Base-by-base conservation (phyloP, 116 monocot species). In the Papilionanthe hybrid region DNA sequence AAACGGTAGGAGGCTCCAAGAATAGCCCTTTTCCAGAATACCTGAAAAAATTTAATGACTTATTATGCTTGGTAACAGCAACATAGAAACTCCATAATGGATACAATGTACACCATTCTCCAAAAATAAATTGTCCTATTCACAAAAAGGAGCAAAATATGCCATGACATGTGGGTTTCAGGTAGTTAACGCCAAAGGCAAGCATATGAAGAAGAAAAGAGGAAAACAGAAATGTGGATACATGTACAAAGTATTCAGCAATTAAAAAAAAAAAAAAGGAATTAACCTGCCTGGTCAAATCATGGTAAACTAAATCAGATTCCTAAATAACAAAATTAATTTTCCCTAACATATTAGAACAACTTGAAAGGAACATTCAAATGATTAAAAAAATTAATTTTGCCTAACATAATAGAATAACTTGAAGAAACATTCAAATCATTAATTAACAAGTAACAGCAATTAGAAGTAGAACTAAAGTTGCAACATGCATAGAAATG, bases 1-100 rank as follows among this genome's bases (percentile, higher is more conserved):
- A 91, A 69, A 86, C 77, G 66, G 86, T 91, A 72, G 97, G 94
- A 56, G 94, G 91, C 67, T 94, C 88, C 66, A 97, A 79, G 84
- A 94, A 97, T 69, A 97, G 78, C 25, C 97, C 97, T 86, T 94
- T 91, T 55, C 97, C 97, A 17, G 94, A 90, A 75, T 97, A 97
- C 97, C 97, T 97, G 72, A 22, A 84, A 65, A 37, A 37, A 73
- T 27, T 3, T 43, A 73, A 2, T 43, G 22, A n/a, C 73, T n/a
- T 20, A 73, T n/a, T 73, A 41, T 72, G 5, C 0, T 72, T 29
- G 37, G 72, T 72, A 73, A 19, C 44, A 43, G 43, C 7, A 8
- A 73, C 44, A n/a, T 10, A 5, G 44, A 73, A 73, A 73, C 73
- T 42, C 20, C 22, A 8, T 44, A 20, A n/a, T 72, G 20, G 73